Evolutionary conservation across 1,139 yeast genomes (phyloP).

Genomic region (Debaryomyces singareniensis): DNA sequence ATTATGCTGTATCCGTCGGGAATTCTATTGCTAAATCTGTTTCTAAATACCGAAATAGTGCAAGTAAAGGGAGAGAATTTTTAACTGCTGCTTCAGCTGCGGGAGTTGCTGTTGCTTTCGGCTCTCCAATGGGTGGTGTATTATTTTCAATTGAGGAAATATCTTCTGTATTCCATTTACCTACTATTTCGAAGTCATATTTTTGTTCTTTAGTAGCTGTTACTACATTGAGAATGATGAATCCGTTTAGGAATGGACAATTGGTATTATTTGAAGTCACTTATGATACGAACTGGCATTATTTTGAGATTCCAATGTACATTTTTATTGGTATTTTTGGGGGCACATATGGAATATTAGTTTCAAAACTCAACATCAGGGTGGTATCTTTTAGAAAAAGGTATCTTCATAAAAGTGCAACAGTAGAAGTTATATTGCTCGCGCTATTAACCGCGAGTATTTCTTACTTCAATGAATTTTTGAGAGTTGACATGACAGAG

Average conservation of each 20-base stretch:
- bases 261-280: slow-evolving; percentile 85
- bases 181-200: slow-evolving; percentile 86
- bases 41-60: slow-evolving; percentile 35
- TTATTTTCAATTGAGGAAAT: slow-evolving; percentile 71
- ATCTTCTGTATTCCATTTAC: slow-evolving; percentile 60
- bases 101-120: slow-evolving; percentile 72
- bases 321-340: slow-evolving; percentile 82
- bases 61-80: slow-evolving; percentile 49
- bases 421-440: slow-evolving; percentile 65
- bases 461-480: slow-evolving; percentile 78
- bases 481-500: slow-evolving; percentile 89
- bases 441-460: slow-evolving; percentile 68
- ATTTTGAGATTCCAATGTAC: slow-evolving; percentile 77
- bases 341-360: slow-evolving; percentile 80
- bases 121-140: slow-evolving; percentile 71
- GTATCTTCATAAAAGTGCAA: slow-evolving; percentile 50
- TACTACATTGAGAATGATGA: slow-evolving; percentile 63
- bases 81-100: slow-evolving; percentile 60
- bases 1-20: slow-evolving; percentile 80
- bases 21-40: slow-evolving; percentile 55
- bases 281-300: slow-evolving; percentile 82
- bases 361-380: slow-evolving; percentile 71
- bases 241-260: slow-evolving; percentile 94
- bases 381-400: slow-evolving; percentile 75
- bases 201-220: slow-evolving; percentile 90